Percentiles rank a stretch among this genome's conserved stretches.
These are phyloP conservation scores for Pichia occidentalis DNA, from an alignment of 805 yeast species.

Conservation along the genomic window DNA sequence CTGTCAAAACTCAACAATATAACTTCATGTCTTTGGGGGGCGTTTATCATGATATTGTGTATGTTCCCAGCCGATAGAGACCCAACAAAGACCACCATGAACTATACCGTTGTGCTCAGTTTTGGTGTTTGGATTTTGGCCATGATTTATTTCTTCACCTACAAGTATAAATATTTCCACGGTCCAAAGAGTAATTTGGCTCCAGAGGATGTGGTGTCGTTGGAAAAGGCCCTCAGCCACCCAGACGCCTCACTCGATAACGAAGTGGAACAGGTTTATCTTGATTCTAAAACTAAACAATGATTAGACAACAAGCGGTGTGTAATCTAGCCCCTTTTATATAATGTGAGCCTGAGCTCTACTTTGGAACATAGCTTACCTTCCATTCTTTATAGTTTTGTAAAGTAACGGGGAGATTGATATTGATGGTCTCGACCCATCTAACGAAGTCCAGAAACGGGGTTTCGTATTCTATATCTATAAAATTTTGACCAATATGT, in stretches of 20 bases:
- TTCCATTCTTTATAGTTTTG: constrained; percentile 26
- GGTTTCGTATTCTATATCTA: constrained; percentile 32
- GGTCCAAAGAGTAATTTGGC: constrained; percentile 41
- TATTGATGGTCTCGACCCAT: constrained; percentile 26
- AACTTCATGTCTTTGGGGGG: constrained; percentile 28
- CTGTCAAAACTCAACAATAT: constrained; percentile 31
- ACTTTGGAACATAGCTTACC: constrained; percentile 25
- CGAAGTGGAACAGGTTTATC: constrained; percentile 1
- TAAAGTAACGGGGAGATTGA: constrained; percentile 30
- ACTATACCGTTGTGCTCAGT: constrained; percentile 31
- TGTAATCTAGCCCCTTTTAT: no score
- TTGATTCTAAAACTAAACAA: neutral
- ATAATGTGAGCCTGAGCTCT: no score
- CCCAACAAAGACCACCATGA: constrained; percentile 24
- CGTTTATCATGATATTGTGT: constrained; percentile 27
- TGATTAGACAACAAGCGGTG: no score
- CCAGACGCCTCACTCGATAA: no score
- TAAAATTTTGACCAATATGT: constrained; percentile 18
- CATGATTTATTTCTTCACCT: constrained; percentile 42
- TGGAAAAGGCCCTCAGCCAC: neutral
- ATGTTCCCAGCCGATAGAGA: constrained; percentile 36
- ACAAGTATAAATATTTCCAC: constrained; percentile 40
- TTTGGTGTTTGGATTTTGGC: constrained; percentile 48
- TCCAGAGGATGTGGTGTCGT: constrained; percentile 1
- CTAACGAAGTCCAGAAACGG: constrained; percentile 29